Evolutionary conservation across 441 rosid genomes (phyloP).

Genomic region (Brassica balearica): DNA sequence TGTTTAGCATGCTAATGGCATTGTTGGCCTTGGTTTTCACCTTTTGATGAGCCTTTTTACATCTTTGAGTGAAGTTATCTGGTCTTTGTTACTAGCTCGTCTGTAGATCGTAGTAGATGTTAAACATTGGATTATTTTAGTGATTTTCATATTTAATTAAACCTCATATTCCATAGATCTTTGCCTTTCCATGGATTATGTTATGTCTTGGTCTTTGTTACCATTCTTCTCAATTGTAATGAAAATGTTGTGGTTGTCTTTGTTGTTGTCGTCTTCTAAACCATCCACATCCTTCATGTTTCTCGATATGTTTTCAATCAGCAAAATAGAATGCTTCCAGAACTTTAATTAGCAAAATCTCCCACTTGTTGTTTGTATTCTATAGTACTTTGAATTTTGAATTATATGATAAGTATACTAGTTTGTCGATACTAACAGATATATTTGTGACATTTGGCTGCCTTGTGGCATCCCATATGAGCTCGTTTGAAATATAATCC

Average conservation of each 20-base stretch:
- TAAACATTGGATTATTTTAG: constrained; percentile 7
- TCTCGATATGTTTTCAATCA: neutral
- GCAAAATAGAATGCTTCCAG: neutral
- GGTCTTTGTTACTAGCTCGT: neutral
- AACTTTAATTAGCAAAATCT: neutral
- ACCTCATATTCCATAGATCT: neutral
- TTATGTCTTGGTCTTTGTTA: constrained; percentile 6
- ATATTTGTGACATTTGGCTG: neutral
- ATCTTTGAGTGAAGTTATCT: neutral
- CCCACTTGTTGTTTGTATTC: neutral
- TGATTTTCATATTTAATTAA: neutral
- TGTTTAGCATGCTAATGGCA: neutral
- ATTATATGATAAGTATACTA: neutral
- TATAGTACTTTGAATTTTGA: neutral
- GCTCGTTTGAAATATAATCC: neutral
- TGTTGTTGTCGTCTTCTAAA: neutral
- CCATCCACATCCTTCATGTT: constrained; percentile 21
- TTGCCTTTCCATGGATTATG: neutral
- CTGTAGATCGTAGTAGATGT: constrained; percentile 4
- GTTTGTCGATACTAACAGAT: neutral
- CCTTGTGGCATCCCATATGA: neutral
- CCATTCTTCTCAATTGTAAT: constrained; percentile 23
- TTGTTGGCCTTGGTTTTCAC: neutral
- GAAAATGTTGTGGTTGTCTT: neutral
- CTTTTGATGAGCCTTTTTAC: neutral